These are phyloP conservation scores for Talaromyces sp. DNA, from an alignment of 2,329 filamentous ascomycete species.

Conservation along the genomic window DNA sequence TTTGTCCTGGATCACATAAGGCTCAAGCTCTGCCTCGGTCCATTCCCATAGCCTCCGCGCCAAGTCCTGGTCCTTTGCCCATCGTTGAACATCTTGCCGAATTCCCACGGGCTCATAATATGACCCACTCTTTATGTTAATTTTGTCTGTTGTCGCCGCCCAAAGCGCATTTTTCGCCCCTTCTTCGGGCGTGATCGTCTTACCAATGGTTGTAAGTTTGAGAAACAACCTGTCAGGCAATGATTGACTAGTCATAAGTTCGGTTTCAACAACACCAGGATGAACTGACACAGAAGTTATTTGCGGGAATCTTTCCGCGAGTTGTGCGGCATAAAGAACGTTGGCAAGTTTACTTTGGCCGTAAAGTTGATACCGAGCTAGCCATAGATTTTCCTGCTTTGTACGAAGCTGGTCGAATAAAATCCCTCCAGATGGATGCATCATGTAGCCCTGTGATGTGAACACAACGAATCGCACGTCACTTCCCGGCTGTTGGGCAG, in stretches of 20 bases:
- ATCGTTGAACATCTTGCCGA: conserved; percentile 27
- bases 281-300: conserved; percentile 45
- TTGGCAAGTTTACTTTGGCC: conserved; percentile 48
- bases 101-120: conserved; percentile 39
- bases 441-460: conserved; percentile 25
- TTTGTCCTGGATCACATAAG: not conserved
- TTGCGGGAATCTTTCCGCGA: conserved; percentile 40
- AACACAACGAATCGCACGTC: conserved; percentile 36
- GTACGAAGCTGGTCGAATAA: conserved; percentile 17
- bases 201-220: not conserved
- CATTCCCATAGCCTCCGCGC: conserved; percentile 35
- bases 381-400: not conserved
- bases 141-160: conserved; percentile 31
- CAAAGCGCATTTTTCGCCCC: conserved; percentile 40
- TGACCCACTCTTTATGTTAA: conserved; percentile 29
- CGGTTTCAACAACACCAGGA: conserved; percentile 42
- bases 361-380: conserved; percentile 32
- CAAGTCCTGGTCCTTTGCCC: conserved; percentile 15
- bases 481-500: conserved; percentile 10
- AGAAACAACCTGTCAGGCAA: conserved; percentile 10
- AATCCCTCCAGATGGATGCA: conserved; percentile 1
- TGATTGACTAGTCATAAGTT: conserved; percentile 26
- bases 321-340: conserved; percentile 41
- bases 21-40: conserved; percentile 26
- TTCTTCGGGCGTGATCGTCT: not conserved